Conservation (phyloP, 2,329 filamentous ascomycete genomes). For the Cladosporium sp. region DNA sequence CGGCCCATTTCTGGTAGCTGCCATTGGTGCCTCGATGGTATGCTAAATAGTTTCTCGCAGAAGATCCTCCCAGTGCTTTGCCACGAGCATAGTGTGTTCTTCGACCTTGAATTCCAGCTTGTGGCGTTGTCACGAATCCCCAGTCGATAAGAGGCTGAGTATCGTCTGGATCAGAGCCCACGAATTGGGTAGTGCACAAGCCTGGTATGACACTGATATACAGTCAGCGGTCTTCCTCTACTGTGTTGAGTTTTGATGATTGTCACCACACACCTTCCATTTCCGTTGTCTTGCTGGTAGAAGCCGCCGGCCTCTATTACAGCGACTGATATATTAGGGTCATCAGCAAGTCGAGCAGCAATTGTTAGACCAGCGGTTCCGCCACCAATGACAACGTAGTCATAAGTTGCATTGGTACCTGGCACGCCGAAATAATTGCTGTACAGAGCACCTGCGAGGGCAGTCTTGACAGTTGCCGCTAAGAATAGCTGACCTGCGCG, state of each 20-base stretch:
- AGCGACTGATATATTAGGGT: slow-evolving; percentile 23
- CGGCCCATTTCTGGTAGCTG: slow-evolving; percentile 39
- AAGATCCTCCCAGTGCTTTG: slow-evolving; percentile 33
- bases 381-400: slow-evolving; percentile 28
- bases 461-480: background rate
- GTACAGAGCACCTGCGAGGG: background rate
- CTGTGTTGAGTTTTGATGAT: background rate
- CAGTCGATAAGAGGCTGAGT: slow-evolving; percentile 33
- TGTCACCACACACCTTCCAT: slow-evolving; percentile 16
- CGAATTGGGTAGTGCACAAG: slow-evolving; percentile 10
- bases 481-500: background rate
- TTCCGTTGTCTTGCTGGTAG: slow-evolving; percentile 28
- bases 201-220: slow-evolving; percentile 14
- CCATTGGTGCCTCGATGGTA: slow-evolving; percentile 36
- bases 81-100: slow-evolving; percentile 33
- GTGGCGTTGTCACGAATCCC: slow-evolving; percentile 32
- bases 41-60: slow-evolving; percentile 31
- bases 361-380: slow-evolving; percentile 26
- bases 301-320: slow-evolving; percentile 31
- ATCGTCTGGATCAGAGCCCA: slow-evolving; percentile 18
- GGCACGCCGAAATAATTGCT: slow-evolving; percentile 14
- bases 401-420: slow-evolving; percentile 21
- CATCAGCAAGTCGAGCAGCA: slow-evolving; percentile 26
- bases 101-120: slow-evolving; percentile 23
- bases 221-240: background rate